Base-by-base conservation (phyloP, 352 stramenopile genomes). In the Saprolegnia parasitica region DNA sequence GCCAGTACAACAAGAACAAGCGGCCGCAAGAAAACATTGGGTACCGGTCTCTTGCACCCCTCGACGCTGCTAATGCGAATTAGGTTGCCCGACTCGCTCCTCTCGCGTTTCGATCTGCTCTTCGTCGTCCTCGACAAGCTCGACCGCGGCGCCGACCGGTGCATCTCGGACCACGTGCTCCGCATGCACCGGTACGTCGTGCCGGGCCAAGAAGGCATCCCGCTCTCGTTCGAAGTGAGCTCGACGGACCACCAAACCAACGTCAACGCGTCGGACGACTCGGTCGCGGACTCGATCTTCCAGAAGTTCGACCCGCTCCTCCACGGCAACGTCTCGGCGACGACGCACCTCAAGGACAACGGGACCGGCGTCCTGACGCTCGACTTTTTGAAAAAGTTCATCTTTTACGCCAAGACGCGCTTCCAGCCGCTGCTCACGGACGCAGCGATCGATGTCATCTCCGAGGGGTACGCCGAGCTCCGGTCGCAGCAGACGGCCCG, bases 71-170 rank as follows among this genome's bases (percentile, higher is more conserved):
- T 16, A 8, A 8, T 15, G 11, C 18, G 1, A 16, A 2, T 16
- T 60, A 60, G 52, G 46, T 81, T 99, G 18, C 97, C 97, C 0
- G 98, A 99, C 78, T 99, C 98, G n/a, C 80, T 99, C 46, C 81
- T 99, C 23, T 98, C 90, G 70, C 97, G 98, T 89, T 99, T 99
- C 78, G 98, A 99, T 81, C 86, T 99, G 68, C 80, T 99, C 8
- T 99, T 99, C 78, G 97, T 99, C 39, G 98, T 99, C 15, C 87
- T 99, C 37, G 98, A 99, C 84, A 95, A 98, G 67, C 83, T 99
- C 49, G 95, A 99, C 75, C 89, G 93, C 16, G 91, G 93, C 32
- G 90, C 82, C 16, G 97, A 99, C 73, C 86, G 96, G 26, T 91
- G 88, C 57, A 99, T 99, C 73, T 97, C 97, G 2, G 89, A 98